Conservation (phyloP, 257 asterid species). For the Ligustrum vulgare region DNA sequence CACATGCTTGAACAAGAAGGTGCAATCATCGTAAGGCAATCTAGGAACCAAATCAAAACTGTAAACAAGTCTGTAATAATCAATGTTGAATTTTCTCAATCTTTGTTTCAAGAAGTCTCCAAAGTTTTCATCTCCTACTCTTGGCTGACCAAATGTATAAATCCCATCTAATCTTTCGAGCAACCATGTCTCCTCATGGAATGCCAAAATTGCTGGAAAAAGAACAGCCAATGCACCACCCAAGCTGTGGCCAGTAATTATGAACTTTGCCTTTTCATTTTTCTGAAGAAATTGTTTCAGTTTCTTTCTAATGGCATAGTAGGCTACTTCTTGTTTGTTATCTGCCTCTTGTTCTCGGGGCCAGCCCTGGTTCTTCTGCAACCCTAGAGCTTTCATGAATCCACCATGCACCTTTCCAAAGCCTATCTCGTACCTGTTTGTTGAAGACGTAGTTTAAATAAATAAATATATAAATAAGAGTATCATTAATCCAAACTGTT, state of each 20-base stretch:
- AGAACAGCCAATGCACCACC: slow-evolving; percentile 55
- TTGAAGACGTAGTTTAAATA: not conserved
- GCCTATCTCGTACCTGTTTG: slow-evolving; percentile 26
- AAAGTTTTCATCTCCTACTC: slow-evolving; percentile 45
- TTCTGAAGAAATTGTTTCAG: slow-evolving; percentile 22
- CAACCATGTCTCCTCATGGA: slow-evolving; percentile 40
- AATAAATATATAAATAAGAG: too few species aligned
- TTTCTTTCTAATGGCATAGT: slow-evolving; percentile 35
- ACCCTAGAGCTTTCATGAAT: slow-evolving; percentile 53
- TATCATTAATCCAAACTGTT: not conserved
- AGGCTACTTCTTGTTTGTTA: slow-evolving; percentile 32
- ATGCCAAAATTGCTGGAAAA: slow-evolving; percentile 36
- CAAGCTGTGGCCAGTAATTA: slow-evolving; percentile 55
- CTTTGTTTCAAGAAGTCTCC: slow-evolving; percentile 34
- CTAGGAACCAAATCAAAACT: slow-evolving; percentile 51
- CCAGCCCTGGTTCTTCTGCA: slow-evolving; percentile 46
- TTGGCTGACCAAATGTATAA: slow-evolving; percentile 55
- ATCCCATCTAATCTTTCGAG: slow-evolving; percentile 42
- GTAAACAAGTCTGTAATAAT: slow-evolving; percentile 40
- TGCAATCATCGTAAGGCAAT: slow-evolving; percentile 47
- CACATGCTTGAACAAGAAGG: slow-evolving; percentile 58
- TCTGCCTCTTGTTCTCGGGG: slow-evolving; percentile 27
- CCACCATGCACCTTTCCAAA: slow-evolving; percentile 55
- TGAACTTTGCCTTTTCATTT: slow-evolving; percentile 29
- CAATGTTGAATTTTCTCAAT: slow-evolving; percentile 20